Evolutionary conservation across 192 early-diverging fungal species (phyloP).

Genomic region (Coemansia sp.): DNA sequence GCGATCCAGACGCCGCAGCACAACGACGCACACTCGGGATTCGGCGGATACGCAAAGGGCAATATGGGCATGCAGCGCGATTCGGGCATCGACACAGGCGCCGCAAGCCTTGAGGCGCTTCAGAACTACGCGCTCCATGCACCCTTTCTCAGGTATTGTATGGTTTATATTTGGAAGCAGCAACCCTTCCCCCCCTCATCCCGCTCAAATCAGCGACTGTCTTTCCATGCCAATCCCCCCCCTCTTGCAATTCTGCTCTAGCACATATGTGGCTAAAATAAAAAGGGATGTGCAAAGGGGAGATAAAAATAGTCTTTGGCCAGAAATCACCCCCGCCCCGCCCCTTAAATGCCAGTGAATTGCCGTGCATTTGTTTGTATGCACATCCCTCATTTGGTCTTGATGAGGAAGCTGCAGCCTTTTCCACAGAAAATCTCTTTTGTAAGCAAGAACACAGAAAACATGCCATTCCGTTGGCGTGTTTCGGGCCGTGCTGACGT

Average conservation of each 20-base stretch:
- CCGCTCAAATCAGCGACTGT: neutral
- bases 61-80: conserved; percentile 4
- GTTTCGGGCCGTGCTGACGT: neutral
- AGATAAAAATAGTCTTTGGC: conserved; percentile 3
- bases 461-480: no score
- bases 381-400: neutral
- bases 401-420: neutral
- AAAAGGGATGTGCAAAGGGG: conserved; percentile 1
- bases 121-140: conserved; percentile 36
- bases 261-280: neutral
- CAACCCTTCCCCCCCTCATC: neutral
- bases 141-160: conserved; percentile 30
- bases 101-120: conserved; percentile 15
- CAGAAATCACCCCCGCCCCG: neutral
- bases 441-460: neutral
- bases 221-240: neutral
- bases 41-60: conserved; percentile 2
- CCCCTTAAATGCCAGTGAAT: neutral
- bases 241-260: neutral
- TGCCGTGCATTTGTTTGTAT: conserved; percentile 8
- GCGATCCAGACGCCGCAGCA: conserved; percentile 4
- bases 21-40: neutral
- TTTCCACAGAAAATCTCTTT: neutral
- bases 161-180: conserved; percentile 9
- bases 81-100: neutral